Evolutionary conservation across 75 land plant genomes (phyloP).

Genomic region (Selaginella moellendorffii): DNA sequence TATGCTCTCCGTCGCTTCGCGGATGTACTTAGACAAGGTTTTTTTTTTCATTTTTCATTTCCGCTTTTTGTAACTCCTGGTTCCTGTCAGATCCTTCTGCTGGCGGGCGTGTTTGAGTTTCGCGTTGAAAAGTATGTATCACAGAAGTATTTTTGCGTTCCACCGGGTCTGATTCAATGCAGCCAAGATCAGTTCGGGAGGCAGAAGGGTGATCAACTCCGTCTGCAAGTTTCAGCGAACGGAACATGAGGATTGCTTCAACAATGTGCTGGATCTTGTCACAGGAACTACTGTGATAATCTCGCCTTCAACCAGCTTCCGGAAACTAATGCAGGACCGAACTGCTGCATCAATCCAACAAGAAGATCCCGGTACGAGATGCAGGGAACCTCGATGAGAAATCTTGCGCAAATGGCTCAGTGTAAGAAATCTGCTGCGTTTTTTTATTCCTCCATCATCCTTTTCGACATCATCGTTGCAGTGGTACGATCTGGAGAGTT

Average conservation of each 20-base stretch:
- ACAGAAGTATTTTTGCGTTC: no score
- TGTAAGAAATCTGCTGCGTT: neutral
- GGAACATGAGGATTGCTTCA: neutral
- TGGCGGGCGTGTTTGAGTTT: neutral
- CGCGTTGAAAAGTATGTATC: neutral
- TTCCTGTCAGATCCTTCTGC: neutral
- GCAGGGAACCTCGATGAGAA: neutral
- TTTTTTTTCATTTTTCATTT: no score
- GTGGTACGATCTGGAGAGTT: slow-evolving; percentile 14
- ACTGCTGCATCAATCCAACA: slow-evolving; percentile 12
- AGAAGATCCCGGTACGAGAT: neutral
- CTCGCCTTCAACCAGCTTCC: neutral
- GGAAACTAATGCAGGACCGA: neutral
- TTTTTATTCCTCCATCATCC: no score
- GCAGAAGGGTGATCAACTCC: neutral
- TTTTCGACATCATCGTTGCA: no score
- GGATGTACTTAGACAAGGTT: slow-evolving; percentile 10
- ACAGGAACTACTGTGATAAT: neutral
- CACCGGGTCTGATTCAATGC: no score
- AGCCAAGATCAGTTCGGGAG: neutral
- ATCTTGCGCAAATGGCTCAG: neutral
- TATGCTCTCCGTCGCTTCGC: slow-evolving; percentile 4
- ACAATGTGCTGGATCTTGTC: neutral
- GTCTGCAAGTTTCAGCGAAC: neutral
- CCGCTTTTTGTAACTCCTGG: no score